phyloP scores from a whole-genome alignment of 352 stramenopile species.

The Aphanomyces cochlioides region DNA sequence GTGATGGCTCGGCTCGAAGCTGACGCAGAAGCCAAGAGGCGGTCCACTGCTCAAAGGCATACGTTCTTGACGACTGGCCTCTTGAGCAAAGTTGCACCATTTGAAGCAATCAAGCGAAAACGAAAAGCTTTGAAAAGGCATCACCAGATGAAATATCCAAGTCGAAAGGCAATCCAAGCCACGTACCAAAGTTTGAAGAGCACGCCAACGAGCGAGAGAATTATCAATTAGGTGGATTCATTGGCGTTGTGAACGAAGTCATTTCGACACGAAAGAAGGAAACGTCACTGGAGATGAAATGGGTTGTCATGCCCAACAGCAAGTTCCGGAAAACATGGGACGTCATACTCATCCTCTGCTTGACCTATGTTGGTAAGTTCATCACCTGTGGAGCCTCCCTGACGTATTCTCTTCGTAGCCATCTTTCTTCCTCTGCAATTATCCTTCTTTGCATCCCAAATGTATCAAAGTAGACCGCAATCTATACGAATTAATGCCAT shows the following conservation, averaged over 20 bases:
- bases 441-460: constrained; percentile 7
- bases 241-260: constrained; percentile 21
- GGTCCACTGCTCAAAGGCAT: not conserved
- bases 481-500: not conserved
- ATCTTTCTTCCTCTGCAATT: constrained; percentile 22
- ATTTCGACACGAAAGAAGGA: constrained; percentile 17
- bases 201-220: constrained; percentile 25
- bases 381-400: no score
- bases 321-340: constrained; percentile 15
- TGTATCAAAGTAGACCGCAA: not conserved
- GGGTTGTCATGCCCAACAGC: constrained; percentile 24
- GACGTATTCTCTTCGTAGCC: not conserved
- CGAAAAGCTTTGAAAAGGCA: no score
- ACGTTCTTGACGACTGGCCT: not conserved
- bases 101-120: no score
- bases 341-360: constrained; percentile 7
- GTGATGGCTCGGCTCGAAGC: not conserved
- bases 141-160: no score
- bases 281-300: not conserved
- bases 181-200: constrained; percentile 12
- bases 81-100: not conserved
- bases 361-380: constrained; percentile 11
- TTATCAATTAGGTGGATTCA: constrained; percentile 23
- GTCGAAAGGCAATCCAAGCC: not conserved
- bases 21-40: not conserved